Evolutionary conservation across 441 rosid genomes (phyloP).

Genomic region (Mallotus japonicus): DNA sequence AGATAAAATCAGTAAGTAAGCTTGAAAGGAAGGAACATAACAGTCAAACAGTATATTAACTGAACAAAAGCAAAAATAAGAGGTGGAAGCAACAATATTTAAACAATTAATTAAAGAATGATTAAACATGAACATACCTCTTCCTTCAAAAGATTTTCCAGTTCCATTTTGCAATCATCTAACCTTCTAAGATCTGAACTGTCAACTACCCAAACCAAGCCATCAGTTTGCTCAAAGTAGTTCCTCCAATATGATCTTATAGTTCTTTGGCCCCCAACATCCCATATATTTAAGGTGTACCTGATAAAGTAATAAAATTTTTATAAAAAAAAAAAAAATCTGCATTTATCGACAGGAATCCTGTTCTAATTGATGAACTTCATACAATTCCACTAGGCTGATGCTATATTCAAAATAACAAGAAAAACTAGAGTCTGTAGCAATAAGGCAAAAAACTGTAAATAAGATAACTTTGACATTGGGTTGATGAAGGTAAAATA

Average conservation of each 20-base stretch:
- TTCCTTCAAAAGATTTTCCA: slow-evolving; percentile 89
- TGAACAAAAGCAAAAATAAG: too few species aligned
- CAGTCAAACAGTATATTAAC: background rate
- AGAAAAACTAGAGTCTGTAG: background rate
- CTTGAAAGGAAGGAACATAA: background rate
- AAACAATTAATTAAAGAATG: background rate
- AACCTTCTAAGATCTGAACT: slow-evolving; percentile 92
- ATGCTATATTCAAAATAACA: background rate
- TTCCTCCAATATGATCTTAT: slow-evolving; percentile 98
- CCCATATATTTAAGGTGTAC: slow-evolving; percentile 90
- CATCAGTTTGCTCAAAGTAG: slow-evolving; percentile 98
- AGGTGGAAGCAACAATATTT: too few species aligned
- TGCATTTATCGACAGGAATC: background rate
- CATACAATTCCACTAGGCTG: background rate
- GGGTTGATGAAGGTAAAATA: background rate
- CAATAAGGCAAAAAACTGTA: too few species aligned
- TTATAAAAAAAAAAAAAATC: background rate
- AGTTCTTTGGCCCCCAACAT: slow-evolving; percentile 94
- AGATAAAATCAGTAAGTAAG: slow-evolving; percentile 12
- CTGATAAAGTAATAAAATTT: slow-evolving; percentile 32
- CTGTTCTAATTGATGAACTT: background rate
- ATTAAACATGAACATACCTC: slow-evolving; percentile 47
- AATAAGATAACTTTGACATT: background rate
- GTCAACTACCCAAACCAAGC: slow-evolving; percentile 95
- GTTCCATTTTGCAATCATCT: slow-evolving; percentile 92